These are phyloP conservation scores for Bacidia rubella DNA, from an alignment of 495 filamentous ascomycete genomes.

Conservation along the genomic window DNA sequence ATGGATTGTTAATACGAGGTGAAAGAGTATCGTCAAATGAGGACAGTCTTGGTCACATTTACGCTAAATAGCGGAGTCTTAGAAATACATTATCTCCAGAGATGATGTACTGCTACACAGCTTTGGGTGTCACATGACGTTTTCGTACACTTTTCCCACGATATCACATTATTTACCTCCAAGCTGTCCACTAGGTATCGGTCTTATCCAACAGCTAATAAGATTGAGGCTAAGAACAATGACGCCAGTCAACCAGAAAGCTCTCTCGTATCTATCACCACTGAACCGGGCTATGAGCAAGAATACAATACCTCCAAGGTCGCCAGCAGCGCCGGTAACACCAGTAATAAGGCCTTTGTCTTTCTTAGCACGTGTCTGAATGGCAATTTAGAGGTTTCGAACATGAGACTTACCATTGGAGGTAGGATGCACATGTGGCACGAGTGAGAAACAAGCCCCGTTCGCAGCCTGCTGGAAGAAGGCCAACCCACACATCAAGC, in stretches of 20 bases:
- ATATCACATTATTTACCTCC: constrained; percentile 2
- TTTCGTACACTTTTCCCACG: no score
- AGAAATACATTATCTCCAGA: no score
- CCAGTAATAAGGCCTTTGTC: constrained; percentile 58
- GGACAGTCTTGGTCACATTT: no score
- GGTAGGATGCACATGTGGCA: constrained; percentile 69
- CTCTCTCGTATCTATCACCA: constrained; percentile 48
- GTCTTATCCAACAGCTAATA: constrained; percentile 53
- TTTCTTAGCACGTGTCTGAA: neutral
- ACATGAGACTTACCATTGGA: constrained; percentile 48
- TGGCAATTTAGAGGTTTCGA: neutral
- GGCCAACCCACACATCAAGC: constrained; percentile 55
- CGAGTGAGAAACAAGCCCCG: constrained; percentile 67
- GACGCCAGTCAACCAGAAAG: constrained; percentile 67
- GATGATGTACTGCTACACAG: no score
- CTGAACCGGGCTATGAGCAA: constrained; percentile 73
- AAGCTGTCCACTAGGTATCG: constrained; percentile 49
- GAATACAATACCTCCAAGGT: constrained; percentile 74
- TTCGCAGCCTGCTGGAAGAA: constrained; percentile 76
- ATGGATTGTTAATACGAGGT: no score
- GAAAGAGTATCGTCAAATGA: no score
- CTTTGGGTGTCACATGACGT: no score
- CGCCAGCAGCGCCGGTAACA: constrained; percentile 62
- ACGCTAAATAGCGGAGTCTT: no score
- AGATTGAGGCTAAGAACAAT: constrained; percentile 54